phyloP scores from a whole-genome alignment of 768 basidiomycete genomes.

The Daedalea quercina region DNA sequence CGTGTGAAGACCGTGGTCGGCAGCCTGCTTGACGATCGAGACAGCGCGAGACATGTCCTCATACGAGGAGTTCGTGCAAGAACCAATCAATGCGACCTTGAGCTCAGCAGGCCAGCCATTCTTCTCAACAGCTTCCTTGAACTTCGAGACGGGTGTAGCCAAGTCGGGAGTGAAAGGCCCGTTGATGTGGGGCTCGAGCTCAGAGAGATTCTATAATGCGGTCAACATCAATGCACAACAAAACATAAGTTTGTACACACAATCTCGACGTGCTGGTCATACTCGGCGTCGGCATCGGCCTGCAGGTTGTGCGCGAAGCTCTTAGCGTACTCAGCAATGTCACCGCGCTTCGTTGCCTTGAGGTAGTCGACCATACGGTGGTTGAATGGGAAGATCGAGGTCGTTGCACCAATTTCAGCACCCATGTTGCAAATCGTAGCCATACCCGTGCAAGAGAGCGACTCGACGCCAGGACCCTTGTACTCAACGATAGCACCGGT shows the following conservation, averaged over 20 bases:
- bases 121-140: slow-evolving; percentile 84
- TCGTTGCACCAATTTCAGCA: slow-evolving; percentile 98
- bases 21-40: slow-evolving; percentile 86
- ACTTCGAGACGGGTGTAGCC: slow-evolving; percentile 96
- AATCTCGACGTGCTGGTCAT: slow-evolving; percentile 91
- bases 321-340: slow-evolving; percentile 86
- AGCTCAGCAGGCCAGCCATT: slow-evolving; percentile 97
- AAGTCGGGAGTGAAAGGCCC: slow-evolving; percentile 99
- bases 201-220: slow-evolving; percentile 70
- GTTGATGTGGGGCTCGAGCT: slow-evolving; percentile 98
- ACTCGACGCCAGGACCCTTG: slow-evolving; percentile 89
- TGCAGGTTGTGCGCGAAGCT: slow-evolving; percentile 85
- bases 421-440: slow-evolving; percentile 99
- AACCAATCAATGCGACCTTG: slow-evolving; percentile 96
- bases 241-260: slow-evolving; percentile 35
- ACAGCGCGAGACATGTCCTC: slow-evolving; percentile 99
- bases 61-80: slow-evolving; percentile 99
- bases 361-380: slow-evolving; percentile 89
- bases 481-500: slow-evolving; percentile 99
- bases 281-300: slow-evolving; percentile 84
- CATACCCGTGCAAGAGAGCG: slow-evolving; percentile 97
- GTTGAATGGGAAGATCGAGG: slow-evolving; percentile 99
- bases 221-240: background rate
- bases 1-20: slow-evolving; percentile 76
- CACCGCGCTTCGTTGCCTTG: slow-evolving; percentile 86